Evolutionary conservation across 352 stramenopile genomes (phyloP), one percentile per base, ranked within the genome.

Genomic region (Blastocystis sp.): DNA sequence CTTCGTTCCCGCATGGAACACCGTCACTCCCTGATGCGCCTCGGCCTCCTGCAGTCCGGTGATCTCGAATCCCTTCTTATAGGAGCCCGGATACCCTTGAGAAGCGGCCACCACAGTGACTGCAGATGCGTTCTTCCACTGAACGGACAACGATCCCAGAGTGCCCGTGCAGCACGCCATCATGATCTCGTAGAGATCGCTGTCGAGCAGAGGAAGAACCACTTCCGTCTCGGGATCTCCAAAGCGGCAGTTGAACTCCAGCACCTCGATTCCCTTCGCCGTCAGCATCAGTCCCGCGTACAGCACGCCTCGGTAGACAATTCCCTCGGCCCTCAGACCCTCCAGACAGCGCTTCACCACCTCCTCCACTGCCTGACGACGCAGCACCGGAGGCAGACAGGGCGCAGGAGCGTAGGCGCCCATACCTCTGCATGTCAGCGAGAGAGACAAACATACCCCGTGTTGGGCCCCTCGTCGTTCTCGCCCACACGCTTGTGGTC

Each of bases 191-290:
- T 98, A 99, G 65, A 99, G 92, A 90, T 99, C 97, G 55, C 94
- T 98, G 16, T 90, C 43, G 55, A 99, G 93, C 30, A 99, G 93
- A 43, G 97, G 97, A 59, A 99, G 93, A 47, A 99, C 90, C 41
- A 98, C 96, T 91, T 99, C 95, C 0, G 97, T 99, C 93, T 99
- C 97, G 13, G 97, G 97, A 92, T 99, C 97, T 81, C 97, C 97
- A 90, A 99, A 99, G 78, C 97, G 95, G 91, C 96, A 98, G 92
- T 99, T 99, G 92, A 97, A 99, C 94, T 99, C 98, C 20, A 99
- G 94, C 39, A 99, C 95, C 90, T 97, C 97, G 53, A 91, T 90
- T 18, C 94, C 94, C 0, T 73, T 93, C 2, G 92, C 92, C 43
- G 93, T 96, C 13, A 96, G 91, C 96, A 99, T 99, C 92, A 99